Percentiles rank a stretch among this genome's conserved stretches.
Conservation (phyloP, 1,284 basidiomycete genomes). For the Pterula multifida region DNA sequence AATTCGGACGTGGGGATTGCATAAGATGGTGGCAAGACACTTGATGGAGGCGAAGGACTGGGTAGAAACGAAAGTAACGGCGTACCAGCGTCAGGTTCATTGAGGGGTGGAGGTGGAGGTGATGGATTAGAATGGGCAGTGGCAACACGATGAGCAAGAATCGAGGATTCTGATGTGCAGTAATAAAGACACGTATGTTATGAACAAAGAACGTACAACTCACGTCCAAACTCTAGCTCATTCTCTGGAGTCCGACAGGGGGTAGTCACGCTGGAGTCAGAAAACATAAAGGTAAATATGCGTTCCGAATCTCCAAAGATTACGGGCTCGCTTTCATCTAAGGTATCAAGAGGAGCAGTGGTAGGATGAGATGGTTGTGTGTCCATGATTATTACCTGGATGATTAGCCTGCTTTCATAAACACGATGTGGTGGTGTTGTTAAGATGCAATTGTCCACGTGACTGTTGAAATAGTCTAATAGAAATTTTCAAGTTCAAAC, state of each 20-base stretch:
- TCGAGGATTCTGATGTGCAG: not conserved
- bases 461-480: not conserved
- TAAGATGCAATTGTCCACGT: not conserved
- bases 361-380: not conserved
- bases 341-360: not conserved
- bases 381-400: not conserved
- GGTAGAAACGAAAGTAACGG: not conserved
- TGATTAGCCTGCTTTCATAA: not conserved
- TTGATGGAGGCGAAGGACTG: not conserved
- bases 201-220: not conserved
- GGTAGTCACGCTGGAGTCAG: not conserved
- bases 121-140: not conserved
- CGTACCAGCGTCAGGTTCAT: not conserved
- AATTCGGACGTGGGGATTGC: conserved; percentile 5
- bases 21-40: conserved; percentile 1
- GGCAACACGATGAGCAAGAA: not conserved
- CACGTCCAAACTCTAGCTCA: not conserved
- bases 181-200: not conserved
- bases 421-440: not conserved
- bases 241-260: not conserved
- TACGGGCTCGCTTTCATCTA: not conserved
- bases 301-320: not conserved
- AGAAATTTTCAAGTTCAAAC: not conserved
- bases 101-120: not conserved
- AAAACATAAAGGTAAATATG: not conserved